Evolutionary conservation across 2,329 filamentous ascomycete genomes (phyloP).

Genomic region (Elsinoe arachidis): DNA sequence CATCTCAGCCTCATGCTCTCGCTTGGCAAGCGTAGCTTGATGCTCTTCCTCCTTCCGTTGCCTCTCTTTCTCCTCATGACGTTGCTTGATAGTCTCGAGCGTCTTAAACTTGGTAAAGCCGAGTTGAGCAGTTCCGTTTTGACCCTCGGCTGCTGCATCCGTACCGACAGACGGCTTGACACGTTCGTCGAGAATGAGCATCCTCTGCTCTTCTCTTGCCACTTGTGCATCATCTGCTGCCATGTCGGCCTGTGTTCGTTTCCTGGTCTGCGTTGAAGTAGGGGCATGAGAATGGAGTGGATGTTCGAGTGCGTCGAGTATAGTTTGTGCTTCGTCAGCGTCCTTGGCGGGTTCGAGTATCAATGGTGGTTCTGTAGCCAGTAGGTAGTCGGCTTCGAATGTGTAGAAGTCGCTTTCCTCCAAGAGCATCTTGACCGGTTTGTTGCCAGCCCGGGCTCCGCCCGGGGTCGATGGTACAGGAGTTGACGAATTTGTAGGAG

Average conservation of each 20-base stretch:
- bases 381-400: conserved; percentile 67
- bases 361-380: conserved; percentile 65
- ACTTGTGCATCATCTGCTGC: conserved; percentile 89
- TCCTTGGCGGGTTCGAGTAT: conserved; percentile 67
- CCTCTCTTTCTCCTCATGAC: conserved; percentile 63
- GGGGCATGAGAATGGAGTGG: conserved; percentile 68
- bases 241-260: conserved; percentile 89
- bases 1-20: conserved; percentile 28
- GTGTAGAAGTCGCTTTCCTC: conserved; percentile 64
- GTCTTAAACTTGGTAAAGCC: conserved; percentile 90
- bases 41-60: conserved; percentile 44
- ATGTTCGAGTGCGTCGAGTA: conserved; percentile 65
- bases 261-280: conserved; percentile 78
- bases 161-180: conserved; percentile 53
- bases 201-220: conserved; percentile 80
- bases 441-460: conserved; percentile 35
- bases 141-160: conserved; percentile 56
- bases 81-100: conserved; percentile 71
- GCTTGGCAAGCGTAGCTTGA: conserved; percentile 37
- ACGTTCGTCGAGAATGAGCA: conserved; percentile 86
- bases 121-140: conserved; percentile 63
- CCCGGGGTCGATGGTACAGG: conserved; percentile 40
- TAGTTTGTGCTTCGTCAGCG: conserved; percentile 57
- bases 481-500: conserved; percentile 47
- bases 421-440: conserved; percentile 64